Evolutionary conservation across 192 early-diverging fungal genomes (phyloP).

Genomic region (Blastocladiella britannica): DNA sequence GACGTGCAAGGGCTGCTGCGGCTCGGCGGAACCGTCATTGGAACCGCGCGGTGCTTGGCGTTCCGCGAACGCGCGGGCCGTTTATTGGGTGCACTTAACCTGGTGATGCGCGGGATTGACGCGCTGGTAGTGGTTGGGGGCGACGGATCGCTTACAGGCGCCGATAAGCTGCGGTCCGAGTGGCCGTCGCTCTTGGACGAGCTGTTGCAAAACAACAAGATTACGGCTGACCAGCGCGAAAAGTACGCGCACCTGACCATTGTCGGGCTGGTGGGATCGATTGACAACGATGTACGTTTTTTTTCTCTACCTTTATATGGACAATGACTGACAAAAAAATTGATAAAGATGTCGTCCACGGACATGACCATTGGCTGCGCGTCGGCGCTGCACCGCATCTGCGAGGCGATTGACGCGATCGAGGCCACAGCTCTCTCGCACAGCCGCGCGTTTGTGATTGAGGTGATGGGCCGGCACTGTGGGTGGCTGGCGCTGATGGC

Average conservation of each 20-base stretch:
- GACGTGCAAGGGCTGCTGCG: slow-evolving; percentile 74
- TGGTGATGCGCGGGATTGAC: slow-evolving; percentile 83
- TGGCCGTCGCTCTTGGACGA: slow-evolving; percentile 68
- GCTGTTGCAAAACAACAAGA: slow-evolving; percentile 33
- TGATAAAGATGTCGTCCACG: slow-evolving; percentile 48
- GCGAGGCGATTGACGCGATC: slow-evolving; percentile 84
- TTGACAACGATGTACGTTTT: slow-evolving; percentile 95
- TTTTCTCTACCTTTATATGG: slow-evolving; percentile 20
- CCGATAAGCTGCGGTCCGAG: slow-evolving; percentile 72
- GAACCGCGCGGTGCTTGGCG: slow-evolving; percentile 70
- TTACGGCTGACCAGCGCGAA: slow-evolving; percentile 36
- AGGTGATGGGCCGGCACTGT: slow-evolving; percentile 97
- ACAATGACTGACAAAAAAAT: neutral
- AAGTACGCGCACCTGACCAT: slow-evolving; percentile 56
- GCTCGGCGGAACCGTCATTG: slow-evolving; percentile 81
- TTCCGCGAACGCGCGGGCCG: slow-evolving; percentile 75
- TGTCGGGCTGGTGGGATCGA: slow-evolving; percentile 89
- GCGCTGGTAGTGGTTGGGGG: slow-evolving; percentile 88
- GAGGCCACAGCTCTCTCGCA: slow-evolving; percentile 81
- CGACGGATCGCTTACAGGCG: slow-evolving; percentile 91
- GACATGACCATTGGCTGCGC: slow-evolving; percentile 94
- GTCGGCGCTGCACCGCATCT: slow-evolving; percentile 83
- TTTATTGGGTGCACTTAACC: slow-evolving; percentile 53
- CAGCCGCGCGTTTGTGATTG: slow-evolving; percentile 88
- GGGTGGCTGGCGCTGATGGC: slow-evolving; percentile 85